These are phyloP conservation scores for Euphorbia peplus DNA, from an alignment of 345 rosid species.

Conservation along the genomic window DNA sequence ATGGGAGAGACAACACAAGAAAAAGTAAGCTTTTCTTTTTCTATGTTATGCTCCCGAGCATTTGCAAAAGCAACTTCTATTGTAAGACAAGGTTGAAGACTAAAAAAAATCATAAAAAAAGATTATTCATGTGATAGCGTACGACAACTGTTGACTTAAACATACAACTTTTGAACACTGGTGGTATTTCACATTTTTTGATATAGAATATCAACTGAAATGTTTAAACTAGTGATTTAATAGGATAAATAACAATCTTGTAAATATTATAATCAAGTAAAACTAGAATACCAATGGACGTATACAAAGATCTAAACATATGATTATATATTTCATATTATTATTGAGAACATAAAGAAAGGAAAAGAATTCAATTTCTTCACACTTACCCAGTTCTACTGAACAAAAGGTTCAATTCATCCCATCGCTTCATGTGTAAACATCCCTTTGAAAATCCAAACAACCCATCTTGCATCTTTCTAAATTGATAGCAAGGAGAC, in stretches of 20 bases:
- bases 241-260: background rate
- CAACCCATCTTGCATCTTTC: constrained; percentile 54
- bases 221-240: background rate
- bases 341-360: background rate
- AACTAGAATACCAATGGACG: background rate
- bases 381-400: constrained; percentile 56
- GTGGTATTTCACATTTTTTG: background rate
- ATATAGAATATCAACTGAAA: constrained; percentile 1
- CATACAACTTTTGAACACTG: background rate
- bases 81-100: background rate
- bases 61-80: background rate
- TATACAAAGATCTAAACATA: background rate
- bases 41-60: background rate
- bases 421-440: constrained; percentile 90
- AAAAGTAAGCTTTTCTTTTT: background rate
- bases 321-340: background rate
- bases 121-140: too few species aligned
- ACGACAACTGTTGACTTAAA: constrained; percentile 6
- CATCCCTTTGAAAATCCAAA: constrained; percentile 96
- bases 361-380: constrained; percentile 9
- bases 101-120: background rate
- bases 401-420: constrained; percentile 64
- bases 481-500: constrained; percentile 71
- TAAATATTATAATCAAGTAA: background rate
- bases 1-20: background rate